Evolutionary conservation across 306 rosid genomes (phyloP).

Genomic region (Vicia faba): DNA sequence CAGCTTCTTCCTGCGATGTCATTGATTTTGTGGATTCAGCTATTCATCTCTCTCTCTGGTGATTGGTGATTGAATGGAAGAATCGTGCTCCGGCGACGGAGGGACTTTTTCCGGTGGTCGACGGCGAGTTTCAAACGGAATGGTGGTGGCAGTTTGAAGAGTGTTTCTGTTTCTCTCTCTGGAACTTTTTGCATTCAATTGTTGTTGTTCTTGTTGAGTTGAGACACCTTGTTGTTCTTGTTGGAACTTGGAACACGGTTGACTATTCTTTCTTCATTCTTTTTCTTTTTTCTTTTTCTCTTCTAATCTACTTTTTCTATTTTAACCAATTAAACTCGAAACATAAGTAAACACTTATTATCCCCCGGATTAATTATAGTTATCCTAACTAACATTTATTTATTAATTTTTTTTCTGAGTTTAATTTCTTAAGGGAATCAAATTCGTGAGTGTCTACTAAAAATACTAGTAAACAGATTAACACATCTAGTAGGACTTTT

Average conservation of each 20-base stretch:
- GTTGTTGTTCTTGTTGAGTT: background rate
- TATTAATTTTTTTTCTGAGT: too few relatives aligned
- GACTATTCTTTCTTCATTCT: background rate
- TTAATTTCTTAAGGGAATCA: too few relatives aligned
- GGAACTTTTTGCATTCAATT: background rate
- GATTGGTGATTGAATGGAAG: background rate
- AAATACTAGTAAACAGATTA: too few relatives aligned
- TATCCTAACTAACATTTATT: too few relatives aligned
- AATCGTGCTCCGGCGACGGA: background rate
- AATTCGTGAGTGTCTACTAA: too few relatives aligned
- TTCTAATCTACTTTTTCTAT: background rate
- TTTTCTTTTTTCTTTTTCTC: background rate
- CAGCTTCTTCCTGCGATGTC: background rate
- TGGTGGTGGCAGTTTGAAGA: too few relatives aligned
- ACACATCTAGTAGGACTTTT: too few relatives aligned
- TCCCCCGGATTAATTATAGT: background rate
- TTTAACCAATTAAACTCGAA: background rate
- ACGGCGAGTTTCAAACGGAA: background rate
- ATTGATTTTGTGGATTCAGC: background rate
- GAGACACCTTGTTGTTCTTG: background rate
- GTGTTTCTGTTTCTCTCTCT: background rate
- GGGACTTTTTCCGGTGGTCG: background rate
- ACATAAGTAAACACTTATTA: too few relatives aligned
- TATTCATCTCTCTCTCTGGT: background rate
- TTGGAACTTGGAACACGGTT: slow-evolving; percentile 15